These are phyloP conservation scores for Clarireedia monteithiana DNA, from an alignment of 2,329 filamentous ascomycete species.

Conservation along the genomic window DNA sequence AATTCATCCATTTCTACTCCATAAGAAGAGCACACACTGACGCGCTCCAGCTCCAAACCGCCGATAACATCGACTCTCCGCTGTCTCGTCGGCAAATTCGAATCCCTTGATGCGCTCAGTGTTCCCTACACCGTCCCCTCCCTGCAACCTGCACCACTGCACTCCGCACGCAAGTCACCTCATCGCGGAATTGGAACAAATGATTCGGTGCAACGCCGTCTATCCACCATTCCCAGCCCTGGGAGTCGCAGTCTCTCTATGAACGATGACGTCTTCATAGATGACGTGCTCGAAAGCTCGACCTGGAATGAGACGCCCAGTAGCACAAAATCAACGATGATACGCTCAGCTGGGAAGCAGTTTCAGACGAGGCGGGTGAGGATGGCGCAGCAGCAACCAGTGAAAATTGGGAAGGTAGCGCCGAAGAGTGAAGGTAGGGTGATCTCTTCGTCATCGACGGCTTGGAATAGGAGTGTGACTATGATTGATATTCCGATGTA, in stretches of 20 bases:
- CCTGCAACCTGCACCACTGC: slow-evolving; percentile 18
- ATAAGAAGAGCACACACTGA: background rate
- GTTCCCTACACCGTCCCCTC: slow-evolving; percentile 11
- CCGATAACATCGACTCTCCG: slow-evolving; percentile 12
- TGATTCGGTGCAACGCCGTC: slow-evolving; percentile 7
- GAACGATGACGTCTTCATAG: slow-evolving; percentile 5
- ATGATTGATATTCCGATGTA: background rate
- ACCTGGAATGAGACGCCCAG: background rate
- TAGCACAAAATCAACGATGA: background rate
- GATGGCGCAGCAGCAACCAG: background rate
- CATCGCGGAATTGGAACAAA: slow-evolving; percentile 1
- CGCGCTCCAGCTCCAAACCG: background rate
- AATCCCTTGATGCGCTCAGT: slow-evolving; percentile 23
- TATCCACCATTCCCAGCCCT: slow-evolving; percentile 19
- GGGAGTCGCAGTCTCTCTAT: background rate
- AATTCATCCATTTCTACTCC: background rate
- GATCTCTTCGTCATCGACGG: background rate
- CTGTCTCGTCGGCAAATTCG: slow-evolving; percentile 25
- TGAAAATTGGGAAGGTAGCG: background rate
- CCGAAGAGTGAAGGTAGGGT: background rate
- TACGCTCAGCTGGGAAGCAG: background rate
- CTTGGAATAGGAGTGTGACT: background rate
- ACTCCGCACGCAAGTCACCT: slow-evolving; percentile 7
- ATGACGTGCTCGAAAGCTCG: background rate
- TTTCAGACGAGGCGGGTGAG: background rate